Evolutionary conservation across 139 green algal species (phyloP).

Genomic region (Chlorella sp.): DNA sequence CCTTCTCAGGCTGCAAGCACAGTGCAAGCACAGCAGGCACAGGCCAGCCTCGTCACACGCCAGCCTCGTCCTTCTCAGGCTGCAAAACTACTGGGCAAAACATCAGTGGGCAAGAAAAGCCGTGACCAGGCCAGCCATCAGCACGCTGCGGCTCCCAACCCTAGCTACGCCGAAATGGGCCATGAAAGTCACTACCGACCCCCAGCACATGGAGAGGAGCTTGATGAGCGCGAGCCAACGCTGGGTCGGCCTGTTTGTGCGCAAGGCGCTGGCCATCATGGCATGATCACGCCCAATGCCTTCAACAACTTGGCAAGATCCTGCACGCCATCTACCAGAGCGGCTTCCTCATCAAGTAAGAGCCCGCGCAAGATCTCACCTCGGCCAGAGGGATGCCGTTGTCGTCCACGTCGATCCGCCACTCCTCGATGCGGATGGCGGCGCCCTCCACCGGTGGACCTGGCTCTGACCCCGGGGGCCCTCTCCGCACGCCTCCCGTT

Average conservation of each 20-base stretch:
- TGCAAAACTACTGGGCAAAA: no score
- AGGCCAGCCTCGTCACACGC: no score
- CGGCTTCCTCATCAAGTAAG: no score
- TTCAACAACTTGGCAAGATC: neutral
- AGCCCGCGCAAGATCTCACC: constrained; percentile 2
- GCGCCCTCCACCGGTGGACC: constrained; percentile 61
- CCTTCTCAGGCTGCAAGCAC: neutral
- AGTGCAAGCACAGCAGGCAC: neutral
- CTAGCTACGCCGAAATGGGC: neutral
- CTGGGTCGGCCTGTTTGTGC: neutral
- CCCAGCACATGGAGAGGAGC: neutral
- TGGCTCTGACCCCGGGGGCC: constrained; percentile 20
- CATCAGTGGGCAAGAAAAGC: no score
- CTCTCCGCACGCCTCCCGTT: neutral
- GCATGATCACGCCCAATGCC: neutral
- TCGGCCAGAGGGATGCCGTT: constrained; percentile 10
- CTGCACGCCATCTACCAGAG: neutral
- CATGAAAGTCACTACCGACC: neutral
- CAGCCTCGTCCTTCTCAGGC: neutral
- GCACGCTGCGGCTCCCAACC: neutral
- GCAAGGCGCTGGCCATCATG: neutral
- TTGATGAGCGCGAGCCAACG: neutral
- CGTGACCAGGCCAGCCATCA: no score
- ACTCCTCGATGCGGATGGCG: constrained; percentile 58
- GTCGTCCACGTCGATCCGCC: constrained; percentile 47